A percentile compares a stretch with the other conserved stretches of the same genome.
Conservation (phyloP, 176 grass and related monocot species). For the Triticum timopheevii region DNA sequence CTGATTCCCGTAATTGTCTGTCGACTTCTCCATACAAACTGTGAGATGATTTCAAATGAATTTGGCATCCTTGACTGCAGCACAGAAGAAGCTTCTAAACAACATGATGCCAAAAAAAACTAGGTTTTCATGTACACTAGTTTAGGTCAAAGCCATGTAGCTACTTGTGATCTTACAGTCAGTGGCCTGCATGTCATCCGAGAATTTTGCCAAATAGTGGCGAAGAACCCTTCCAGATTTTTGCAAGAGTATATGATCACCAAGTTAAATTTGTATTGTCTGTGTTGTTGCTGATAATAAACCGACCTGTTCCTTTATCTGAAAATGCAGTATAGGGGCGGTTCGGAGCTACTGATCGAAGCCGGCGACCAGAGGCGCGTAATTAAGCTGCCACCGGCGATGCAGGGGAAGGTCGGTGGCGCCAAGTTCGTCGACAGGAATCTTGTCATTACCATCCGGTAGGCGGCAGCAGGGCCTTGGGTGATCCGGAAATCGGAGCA, state of each 20-base stretch:
- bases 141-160: background rate
- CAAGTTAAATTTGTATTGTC: background rate
- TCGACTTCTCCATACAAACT: background rate
- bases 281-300: background rate
- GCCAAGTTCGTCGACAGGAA: constrained; percentile 82
- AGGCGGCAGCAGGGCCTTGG: constrained; percentile 8
- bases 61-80: background rate
- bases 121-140: background rate
- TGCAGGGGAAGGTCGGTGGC: constrained; percentile 71
- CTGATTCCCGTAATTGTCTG: background rate
- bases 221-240: background rate
- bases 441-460: constrained; percentile 66
- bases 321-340: constrained; percentile 77
- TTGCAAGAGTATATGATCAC: background rate
- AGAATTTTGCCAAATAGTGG: background rate
- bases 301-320: background rate
- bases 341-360: constrained; percentile 77
- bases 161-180: background rate
- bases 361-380: constrained; percentile 88
- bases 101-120: too few relatives aligned
- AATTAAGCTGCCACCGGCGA: constrained; percentile 57
- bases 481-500: too few relatives aligned
- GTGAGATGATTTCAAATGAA: background rate
- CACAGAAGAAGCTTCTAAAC: background rate
- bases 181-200: background rate